Evolutionary conservation across 2,329 filamentous ascomycete genomes (phyloP), one percentile per base, ranked within the genome.

Genomic region (Fusarium vanettenii): DNA sequence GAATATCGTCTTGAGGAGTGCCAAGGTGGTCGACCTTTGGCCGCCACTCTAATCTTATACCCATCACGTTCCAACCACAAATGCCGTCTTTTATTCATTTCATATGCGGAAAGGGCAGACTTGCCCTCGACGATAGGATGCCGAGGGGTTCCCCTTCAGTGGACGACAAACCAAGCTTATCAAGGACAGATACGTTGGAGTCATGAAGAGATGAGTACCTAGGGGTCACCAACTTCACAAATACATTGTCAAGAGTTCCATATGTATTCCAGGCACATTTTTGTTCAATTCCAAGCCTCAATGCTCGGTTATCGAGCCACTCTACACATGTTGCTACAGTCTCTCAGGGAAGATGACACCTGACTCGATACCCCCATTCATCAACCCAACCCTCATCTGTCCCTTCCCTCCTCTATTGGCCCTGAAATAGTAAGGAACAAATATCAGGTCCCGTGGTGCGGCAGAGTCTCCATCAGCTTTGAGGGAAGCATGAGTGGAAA

Each of bases 311-410:
- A 8, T 50, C 45, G 9, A 50, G 45, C 6, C 14, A 33, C 29
- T 56, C 31, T 18, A 4, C 13, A 16, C 14, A 18, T 20, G 25
- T 7, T n/a, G 9, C n/a, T 52, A 35, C 20, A 16, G 6, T 37
- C 52, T 66, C 50, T 75, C 65, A 31, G 70, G 67, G 18, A 71
- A 73, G n/a, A 62, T 29, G 10, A 22, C 20, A 8, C 70, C 72
- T 55, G 70, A 56, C 27, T 31, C 43, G 1, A 14, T 35, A 5
- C 72, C 62, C 5, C 70, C 62, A 14, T 71, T 74, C 27, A 67
- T 27, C 14, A 76, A 56, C 5, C 72, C 66, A 35, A 77, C 64
- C 27, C 67, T 75, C 75, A 75, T 76, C 25, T 73, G 73, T 7
- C 69, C 71, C 10, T 67, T 27, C 6, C 71, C 73, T 18, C 63